These are phyloP conservation scores for Cyathus striatus DNA, from an alignment of 768 basidiomycete genomes.

Conservation along the genomic window DNA sequence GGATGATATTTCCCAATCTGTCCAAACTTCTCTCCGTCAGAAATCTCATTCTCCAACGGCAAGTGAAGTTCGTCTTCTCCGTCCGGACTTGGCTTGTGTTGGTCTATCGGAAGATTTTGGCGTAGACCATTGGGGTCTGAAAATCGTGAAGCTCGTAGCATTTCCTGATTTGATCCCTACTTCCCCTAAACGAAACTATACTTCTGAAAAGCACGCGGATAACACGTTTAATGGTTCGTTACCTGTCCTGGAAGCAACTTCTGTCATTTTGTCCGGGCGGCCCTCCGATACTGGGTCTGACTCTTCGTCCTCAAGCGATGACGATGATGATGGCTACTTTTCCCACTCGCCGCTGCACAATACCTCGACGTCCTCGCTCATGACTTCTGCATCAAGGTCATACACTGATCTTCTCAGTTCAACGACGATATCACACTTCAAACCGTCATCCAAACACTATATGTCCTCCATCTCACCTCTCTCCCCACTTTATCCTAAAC, in stretches of 20 bases:
- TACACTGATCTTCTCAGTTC: slow-evolving; percentile 33
- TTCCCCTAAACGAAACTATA: slow-evolving; percentile 10
- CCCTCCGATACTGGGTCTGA: slow-evolving; percentile 5
- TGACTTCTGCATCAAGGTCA: slow-evolving; percentile 36
- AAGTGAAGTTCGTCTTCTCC: slow-evolving; percentile 56
- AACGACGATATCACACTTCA: slow-evolving; percentile 19
- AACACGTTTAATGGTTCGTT: slow-evolving; percentile 3
- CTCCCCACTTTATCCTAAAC: slow-evolving; percentile 13
- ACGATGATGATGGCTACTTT: slow-evolving; percentile 54
- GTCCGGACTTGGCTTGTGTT: slow-evolving; percentile 73
- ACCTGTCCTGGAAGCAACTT: slow-evolving; percentile 4
- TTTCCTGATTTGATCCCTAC: slow-evolving; percentile 66
- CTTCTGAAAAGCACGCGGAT: slow-evolving; percentile 4
- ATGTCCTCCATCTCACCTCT: slow-evolving; percentile 25
- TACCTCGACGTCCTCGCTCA: slow-evolving; percentile 25
- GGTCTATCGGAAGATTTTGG: slow-evolving; percentile 62
- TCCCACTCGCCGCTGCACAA: slow-evolving; percentile 50
- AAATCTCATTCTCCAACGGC: slow-evolving; percentile 52
- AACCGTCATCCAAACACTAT: slow-evolving; percentile 31
- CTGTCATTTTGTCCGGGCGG: slow-evolving; percentile 4
- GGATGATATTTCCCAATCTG: background rate
- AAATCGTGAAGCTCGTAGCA: slow-evolving; percentile 73
- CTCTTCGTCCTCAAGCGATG: slow-evolving; percentile 20
- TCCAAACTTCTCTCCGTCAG: slow-evolving; percentile 11
- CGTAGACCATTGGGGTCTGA: slow-evolving; percentile 69